Evolutionary conservation across 1,284 basidiomycete species (phyloP).

Genomic region (Golubevia sp.): DNA sequence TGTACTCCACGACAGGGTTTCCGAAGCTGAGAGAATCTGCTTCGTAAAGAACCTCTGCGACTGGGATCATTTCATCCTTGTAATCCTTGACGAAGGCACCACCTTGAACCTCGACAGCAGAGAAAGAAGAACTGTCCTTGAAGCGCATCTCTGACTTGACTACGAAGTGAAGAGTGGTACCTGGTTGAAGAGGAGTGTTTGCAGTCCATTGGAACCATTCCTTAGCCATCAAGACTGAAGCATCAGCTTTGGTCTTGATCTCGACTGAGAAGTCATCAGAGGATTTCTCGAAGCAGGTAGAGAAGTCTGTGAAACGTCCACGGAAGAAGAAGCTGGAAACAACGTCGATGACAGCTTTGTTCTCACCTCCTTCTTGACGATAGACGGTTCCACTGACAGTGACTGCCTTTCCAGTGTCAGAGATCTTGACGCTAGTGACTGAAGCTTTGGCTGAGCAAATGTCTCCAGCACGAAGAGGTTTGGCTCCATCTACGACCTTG

Average conservation of each 20-base stretch:
- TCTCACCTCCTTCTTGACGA: slow-evolving; percentile 67
- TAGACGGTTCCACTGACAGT: slow-evolving; percentile 37
- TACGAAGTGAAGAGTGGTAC: slow-evolving; percentile 86
- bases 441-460: slow-evolving; percentile 85
- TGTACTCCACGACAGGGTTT: slow-evolving; percentile 90
- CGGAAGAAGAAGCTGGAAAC: slow-evolving; percentile 95
- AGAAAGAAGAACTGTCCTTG: slow-evolving; percentile 86
- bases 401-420: slow-evolving; percentile 78
- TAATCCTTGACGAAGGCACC: slow-evolving; percentile 45
- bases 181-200: slow-evolving; percentile 73
- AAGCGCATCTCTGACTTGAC: slow-evolving; percentile 82
- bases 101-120: slow-evolving; percentile 80
- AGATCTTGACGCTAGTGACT: slow-evolving; percentile 87
- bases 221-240: slow-evolving; percentile 91
- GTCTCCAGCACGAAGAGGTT: slow-evolving; percentile 81
- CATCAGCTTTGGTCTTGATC: slow-evolving; percentile 75
- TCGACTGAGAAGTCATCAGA: slow-evolving; percentile 84
- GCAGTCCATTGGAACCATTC: slow-evolving; percentile 97
- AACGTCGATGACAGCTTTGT: slow-evolving; percentile 93
- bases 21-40: slow-evolving; percentile 63
- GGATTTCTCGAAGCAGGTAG: slow-evolving; percentile 88
- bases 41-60: slow-evolving; percentile 41
- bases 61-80: slow-evolving; percentile 46
- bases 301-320: slow-evolving; percentile 87
- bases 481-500: slow-evolving; percentile 79